Evolutionary conservation across 2,329 filamentous ascomycete species (phyloP).

Genomic region (Domatiomyces globalis): DNA sequence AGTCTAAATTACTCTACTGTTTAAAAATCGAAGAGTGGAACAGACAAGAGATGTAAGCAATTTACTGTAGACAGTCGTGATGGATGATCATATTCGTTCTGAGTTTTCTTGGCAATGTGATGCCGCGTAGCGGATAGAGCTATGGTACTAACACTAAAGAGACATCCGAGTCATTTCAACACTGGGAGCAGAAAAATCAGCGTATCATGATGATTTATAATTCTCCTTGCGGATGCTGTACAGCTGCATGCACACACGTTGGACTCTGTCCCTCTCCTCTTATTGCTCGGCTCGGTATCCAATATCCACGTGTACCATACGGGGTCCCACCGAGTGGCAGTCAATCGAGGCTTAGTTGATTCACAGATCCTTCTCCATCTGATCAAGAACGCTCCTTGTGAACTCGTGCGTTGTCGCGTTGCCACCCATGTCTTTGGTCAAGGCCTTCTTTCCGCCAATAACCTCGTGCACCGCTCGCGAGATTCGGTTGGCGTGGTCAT

Average conservation of each 20-base stretch:
- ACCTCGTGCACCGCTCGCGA: constrained; percentile 65
- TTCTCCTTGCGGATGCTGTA: background rate
- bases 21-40: background rate
- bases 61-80: background rate
- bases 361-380: constrained; percentile 69
- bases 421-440: constrained; percentile 95
- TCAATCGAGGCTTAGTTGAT: background rate
- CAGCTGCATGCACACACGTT: background rate
- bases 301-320: background rate
- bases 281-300: background rate
- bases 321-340: background rate
- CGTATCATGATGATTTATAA: background rate
- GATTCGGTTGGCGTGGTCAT: constrained; percentile 97
- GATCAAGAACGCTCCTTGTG: constrained; percentile 81
- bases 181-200: background rate
- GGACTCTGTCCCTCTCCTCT: background rate
- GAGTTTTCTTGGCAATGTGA: no score
- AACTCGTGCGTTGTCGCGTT: constrained; percentile 82
- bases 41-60: background rate
- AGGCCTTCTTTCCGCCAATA: constrained; percentile 79
- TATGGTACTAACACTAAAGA: no score
- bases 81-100: no score
- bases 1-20: background rate
- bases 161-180: no score
- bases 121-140: no score